Percentiles rank a stretch among this genome's conserved stretches.
Conservation (phyloP, 2,329 filamentous ascomycete species). For the Neocatenulostroma microsporum region DNA sequence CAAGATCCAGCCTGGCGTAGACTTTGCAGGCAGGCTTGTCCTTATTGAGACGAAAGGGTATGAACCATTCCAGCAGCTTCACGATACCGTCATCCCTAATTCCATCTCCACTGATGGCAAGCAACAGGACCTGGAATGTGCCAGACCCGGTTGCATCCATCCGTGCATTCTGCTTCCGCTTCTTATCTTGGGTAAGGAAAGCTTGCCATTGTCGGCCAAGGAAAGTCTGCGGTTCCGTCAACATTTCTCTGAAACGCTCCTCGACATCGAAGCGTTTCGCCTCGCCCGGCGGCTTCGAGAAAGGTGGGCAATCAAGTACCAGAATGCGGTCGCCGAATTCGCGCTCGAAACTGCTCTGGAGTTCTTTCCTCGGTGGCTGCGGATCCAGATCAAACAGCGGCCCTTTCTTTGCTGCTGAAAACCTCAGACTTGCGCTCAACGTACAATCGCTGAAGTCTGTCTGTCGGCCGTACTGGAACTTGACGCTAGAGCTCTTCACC, state of each 20-base stretch:
- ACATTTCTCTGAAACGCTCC: slow-evolving; percentile 32
- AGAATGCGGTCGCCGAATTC: slow-evolving; percentile 33
- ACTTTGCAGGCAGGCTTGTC: slow-evolving; percentile 35
- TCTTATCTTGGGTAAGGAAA: slow-evolving; percentile 33
- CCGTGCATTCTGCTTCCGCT: slow-evolving; percentile 28
- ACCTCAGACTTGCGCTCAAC: slow-evolving; percentile 10
- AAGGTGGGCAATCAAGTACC: slow-evolving; percentile 31
- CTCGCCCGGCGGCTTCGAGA: too few relatives aligned
- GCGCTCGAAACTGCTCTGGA: slow-evolving; percentile 20
- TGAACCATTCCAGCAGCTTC: slow-evolving; percentile 34
- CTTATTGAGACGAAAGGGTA: slow-evolving; percentile 31
- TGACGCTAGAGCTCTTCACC: too few relatives aligned
- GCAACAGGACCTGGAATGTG: slow-evolving; percentile 15
- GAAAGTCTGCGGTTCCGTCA: slow-evolving; percentile 29
- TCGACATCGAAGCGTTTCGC: too few relatives aligned
- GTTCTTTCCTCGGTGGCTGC: slow-evolving; percentile 15
- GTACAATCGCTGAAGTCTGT: slow-evolving; percentile 9
- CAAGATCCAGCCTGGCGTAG: slow-evolving; percentile 37
- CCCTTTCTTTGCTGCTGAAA: slow-evolving; percentile 8
- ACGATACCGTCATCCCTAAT: slow-evolving; percentile 15
- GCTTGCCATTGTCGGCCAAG: slow-evolving; percentile 36
- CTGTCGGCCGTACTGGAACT: slow-evolving; percentile 6
- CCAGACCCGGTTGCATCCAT: too few relatives aligned
- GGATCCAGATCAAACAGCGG: slow-evolving; percentile 19
- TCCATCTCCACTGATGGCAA: slow-evolving; percentile 17